Conservation (phyloP, 495 filamentous ascomycete genomes). For the Collariella sp. region DNA sequence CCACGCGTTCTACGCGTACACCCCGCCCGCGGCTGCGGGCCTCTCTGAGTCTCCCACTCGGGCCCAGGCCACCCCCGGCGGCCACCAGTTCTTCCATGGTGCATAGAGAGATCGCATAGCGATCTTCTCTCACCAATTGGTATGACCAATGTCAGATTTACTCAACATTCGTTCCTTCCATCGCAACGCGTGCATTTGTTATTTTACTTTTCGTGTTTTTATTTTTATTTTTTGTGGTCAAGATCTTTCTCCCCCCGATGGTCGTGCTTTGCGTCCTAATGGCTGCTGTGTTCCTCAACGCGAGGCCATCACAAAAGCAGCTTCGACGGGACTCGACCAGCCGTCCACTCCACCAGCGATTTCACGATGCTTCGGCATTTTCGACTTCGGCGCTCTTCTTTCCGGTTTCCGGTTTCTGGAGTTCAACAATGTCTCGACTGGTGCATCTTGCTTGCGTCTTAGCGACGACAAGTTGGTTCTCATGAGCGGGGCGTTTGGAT, state of each 20-base stretch:
- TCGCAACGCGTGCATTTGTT: not conserved
- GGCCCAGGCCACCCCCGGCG: not conserved
- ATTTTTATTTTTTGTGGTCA: not conserved
- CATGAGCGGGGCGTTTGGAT: constrained; percentile 6
- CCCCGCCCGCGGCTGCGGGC: not conserved
- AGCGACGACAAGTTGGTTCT: not conserved
- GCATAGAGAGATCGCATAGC: not conserved
- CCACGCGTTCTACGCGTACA: constrained; percentile 3
- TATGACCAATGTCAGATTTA: constrained; percentile 6
- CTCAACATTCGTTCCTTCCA: constrained; percentile 4
- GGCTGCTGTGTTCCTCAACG: not conserved
- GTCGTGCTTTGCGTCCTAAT: not conserved
- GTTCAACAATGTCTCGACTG: constrained; percentile 1
- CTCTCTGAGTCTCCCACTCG: constrained; percentile 1
- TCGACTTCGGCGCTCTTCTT: not conserved
- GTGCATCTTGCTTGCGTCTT: not conserved
- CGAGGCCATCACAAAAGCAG: not conserved
- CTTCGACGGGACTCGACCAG: not conserved
- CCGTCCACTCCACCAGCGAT: not conserved
- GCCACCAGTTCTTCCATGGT: not conserved
- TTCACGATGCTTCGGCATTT: constrained; percentile 1
- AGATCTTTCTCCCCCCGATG: not conserved
- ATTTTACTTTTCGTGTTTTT: not conserved
- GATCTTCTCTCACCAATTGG: not conserved
- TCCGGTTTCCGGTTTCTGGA: not conserved